Base-by-base conservation (phyloP, 495 filamentous ascomycete genomes). In the Penicillium daleae region DNA sequence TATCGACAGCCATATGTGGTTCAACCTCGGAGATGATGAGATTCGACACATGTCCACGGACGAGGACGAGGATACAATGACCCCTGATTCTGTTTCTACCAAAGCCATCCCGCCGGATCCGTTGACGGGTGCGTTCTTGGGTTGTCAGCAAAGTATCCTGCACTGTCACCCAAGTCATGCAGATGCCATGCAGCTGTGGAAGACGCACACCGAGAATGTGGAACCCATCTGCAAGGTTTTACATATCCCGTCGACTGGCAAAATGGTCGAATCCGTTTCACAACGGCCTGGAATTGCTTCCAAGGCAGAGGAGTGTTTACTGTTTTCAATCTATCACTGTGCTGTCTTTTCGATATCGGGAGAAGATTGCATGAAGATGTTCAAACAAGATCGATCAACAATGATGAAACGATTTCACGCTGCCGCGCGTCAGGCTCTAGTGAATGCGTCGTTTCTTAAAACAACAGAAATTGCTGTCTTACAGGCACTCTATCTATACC, bases 171-270 rank as follows among this genome's bases (percentile, higher is more conserved):
- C 69, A 24, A 61, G n/a, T 12, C 46, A 61, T 40, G 26, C 40
- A 7, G 31, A 64, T n/a, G 69, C 69, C 9, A 66, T 61, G 50
- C 33, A 77, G 32, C 75, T 92, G 10, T 90, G 89, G 88, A 83
- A 88, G 60, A 78, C 75, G 5, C 86, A 82, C 62, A 71, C 85
- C 2, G 78, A 83, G 55, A 84, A 86, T 63, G 84, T 89, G 57
- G 86, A 90, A 70, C 87, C 89, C 3, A 68, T 91, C 48, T 84
- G 82, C 59, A 91, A 90, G 67, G 64, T 90, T 39, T 80, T 90
- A 56, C 89, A 91, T 69, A 80, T 84, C 6, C 87, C 87, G 2
- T 84, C 86, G 2, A 64, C 85, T 42, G 64, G 57, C 15, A 66
- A 71, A 13, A 54, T 67, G 51, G 60, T 84, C n/a, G 65, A 78